Percentiles rank a stretch among this genome's conserved stretches.
phyloP scores from a whole-genome alignment of 257 asterid genomes.

The Knoxia roxburghii region DNA sequence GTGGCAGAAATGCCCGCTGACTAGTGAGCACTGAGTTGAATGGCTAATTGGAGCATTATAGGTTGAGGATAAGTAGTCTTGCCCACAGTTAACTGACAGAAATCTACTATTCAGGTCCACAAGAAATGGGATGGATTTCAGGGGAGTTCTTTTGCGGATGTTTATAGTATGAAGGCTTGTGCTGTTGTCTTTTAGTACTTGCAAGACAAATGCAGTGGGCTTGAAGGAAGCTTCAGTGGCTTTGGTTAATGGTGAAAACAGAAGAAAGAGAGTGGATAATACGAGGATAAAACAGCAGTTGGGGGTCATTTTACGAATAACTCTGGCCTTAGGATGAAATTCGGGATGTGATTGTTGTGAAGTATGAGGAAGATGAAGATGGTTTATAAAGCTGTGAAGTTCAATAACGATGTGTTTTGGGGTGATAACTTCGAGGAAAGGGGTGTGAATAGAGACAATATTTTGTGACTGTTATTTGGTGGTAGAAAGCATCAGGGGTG shows the following conservation, averaged over 20 bases:
- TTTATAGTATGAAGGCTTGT: constrained; percentile 29
- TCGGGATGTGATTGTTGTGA: no score
- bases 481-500: neutral
- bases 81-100: constrained; percentile 20
- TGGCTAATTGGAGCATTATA: constrained; percentile 29
- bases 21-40: neutral
- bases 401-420: neutral
- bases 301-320: constrained; percentile 11
- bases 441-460: no score
- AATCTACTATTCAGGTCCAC: constrained; percentile 41
- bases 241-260: neutral
- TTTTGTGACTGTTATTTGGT: no score
- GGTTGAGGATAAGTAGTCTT: constrained; percentile 35
- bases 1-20: constrained; percentile 35
- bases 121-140: constrained; percentile 24
- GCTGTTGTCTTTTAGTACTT: constrained; percentile 27
- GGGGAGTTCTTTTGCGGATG: constrained; percentile 39
- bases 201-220: constrained; percentile 30
- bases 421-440: no score
- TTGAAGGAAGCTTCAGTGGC: constrained; percentile 2
- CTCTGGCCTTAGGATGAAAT: neutral
- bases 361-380: neutral
- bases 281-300: constrained; percentile 3
- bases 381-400: neutral
- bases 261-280: neutral